Conservation (phyloP, 2,329 filamentous ascomycete species). For the Falciphora oryzae region DNA sequence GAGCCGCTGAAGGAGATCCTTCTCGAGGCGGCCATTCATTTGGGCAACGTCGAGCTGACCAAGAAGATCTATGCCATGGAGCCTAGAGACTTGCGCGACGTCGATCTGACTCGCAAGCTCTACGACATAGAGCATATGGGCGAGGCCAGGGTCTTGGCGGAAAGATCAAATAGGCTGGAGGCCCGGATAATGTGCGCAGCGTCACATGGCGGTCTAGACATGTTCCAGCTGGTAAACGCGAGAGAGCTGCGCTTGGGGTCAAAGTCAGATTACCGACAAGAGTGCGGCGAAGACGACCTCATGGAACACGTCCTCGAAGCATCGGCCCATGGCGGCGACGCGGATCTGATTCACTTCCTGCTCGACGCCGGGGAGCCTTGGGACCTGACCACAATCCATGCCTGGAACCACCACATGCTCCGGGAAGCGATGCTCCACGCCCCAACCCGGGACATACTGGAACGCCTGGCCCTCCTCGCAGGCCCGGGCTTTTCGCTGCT, state of each 20-base stretch:
- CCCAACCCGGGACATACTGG: neutral
- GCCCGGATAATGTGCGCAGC: neutral
- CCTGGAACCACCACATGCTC: neutral
- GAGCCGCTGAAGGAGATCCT: neutral
- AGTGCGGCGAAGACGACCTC: neutral
- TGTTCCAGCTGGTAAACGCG: neutral
- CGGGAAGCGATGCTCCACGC: neutral
- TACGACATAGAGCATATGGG: no score
- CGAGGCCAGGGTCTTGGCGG: no score
- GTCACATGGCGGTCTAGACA: neutral
- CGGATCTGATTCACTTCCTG: neutral
- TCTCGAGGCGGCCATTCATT: neutral
- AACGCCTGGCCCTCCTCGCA: neutral
- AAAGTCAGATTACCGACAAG: neutral
- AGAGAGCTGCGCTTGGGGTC: neutral
- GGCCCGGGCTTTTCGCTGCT: neutral
- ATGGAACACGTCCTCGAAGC: neutral
- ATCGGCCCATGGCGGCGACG: neutral
- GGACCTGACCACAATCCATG: neutral
- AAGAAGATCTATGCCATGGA: neutral
- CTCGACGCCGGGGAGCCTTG: neutral
- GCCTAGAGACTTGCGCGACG: neutral
- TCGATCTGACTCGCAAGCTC: no score
- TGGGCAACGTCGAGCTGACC: neutral
- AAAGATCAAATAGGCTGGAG: no score